Base-by-base conservation (phyloP, 192 early-diverging fungal genomes). In the Geosiphon pyriformis region DNA sequence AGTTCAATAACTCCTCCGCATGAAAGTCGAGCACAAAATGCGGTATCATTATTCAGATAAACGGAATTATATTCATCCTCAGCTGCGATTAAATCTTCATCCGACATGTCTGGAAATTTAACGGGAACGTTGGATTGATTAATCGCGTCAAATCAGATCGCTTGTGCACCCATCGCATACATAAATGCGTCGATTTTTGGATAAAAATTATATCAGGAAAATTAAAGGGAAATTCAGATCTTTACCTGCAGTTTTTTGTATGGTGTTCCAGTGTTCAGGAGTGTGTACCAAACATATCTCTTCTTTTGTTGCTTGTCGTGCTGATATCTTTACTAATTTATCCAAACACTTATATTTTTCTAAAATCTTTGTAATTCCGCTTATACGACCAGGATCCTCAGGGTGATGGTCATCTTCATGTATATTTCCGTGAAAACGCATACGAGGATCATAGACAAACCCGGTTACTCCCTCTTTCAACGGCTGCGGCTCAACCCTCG, bases 1-100 rank as follows among this genome's bases (percentile, higher is more conserved):
- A 89, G 68, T 48, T 87, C 79, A 27, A 95, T 76, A 4, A 91
- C 78, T 31, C 88, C 89, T 31, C 90, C 92, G 18, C 88, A 88
- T 6, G 92, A 83, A 51, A 95, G 69, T 12, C 81, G 67, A 0
- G 92, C 88, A 32, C 82, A 85, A 33, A 82, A 82, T 27, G 78
- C 75, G 2, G 87, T 80, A 23, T 85, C 77, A 29, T 72, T 75
- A 69, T 84, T 90, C 31, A 92, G 70, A 72, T 90, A 92, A 37
- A 92, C 79, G 10, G 86, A 88, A 59, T 91, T 86, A 47, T 75
- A 82, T 4, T 74, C 61, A 10, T 78, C 55, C 7, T 70, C 77
- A 17, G 81, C 35, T 7, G 75, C 67, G 11, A 75, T 62, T 0
- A 85, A 72, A 35, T 81, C 68, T n/a, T 82, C 77, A 58, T 74